Base-by-base conservation (phyloP, 768 basidiomycete genomes). In the Leccinum disarticulatum region DNA sequence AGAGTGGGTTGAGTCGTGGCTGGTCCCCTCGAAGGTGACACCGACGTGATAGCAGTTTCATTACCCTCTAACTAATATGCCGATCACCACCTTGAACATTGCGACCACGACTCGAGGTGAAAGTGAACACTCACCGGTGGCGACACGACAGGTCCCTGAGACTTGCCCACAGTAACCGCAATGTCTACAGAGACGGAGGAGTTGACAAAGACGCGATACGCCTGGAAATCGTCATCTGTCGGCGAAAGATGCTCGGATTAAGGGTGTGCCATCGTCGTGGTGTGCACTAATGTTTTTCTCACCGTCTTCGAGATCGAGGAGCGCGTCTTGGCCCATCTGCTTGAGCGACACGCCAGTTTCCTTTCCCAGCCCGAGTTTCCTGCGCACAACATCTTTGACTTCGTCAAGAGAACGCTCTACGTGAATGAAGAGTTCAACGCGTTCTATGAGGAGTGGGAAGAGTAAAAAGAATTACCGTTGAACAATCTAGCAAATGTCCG, bases 301-400 rank as follows among this genome's bases (percentile, higher is more conserved):
- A 90, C 91, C 88, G 68, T 93, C 90, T 36, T 90, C 90, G n/a
- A 93, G 77, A 68, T 88, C 88, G 25, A 91, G 80, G 14, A 70
- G 68, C 58, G 74, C 75, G 8, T 77, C 81, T 22, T 78, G 78
- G 35, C 87, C 81, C 51, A 89, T 65, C 63, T 90, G 90, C 22
- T 71, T 71, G 15, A 83, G 76, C 14, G 71, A 70, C 17, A 83
- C 61, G 6, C 66, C 58, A 6, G 75, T 66, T 49, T 77, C 73
- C 0, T 70, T 58, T 19, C 75, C 61, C 2, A 92, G 75, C 3
- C 77, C 77, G 19, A 93, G 77, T 72, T 91, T 93, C 61, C 74
- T 80, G 49, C 83, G 78, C 28, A 89, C 84, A 5, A 83, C 80
- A 30, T 77, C 70, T 64, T 82, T 84, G 62, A 85, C 78, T 54